A percentile compares a stretch with the other conserved stretches of the same genome.
These are phyloP conservation scores for Orbilia ellipsospora DNA, from an alignment of 2,329 filamentous ascomycete species.

Conservation along the genomic window DNA sequence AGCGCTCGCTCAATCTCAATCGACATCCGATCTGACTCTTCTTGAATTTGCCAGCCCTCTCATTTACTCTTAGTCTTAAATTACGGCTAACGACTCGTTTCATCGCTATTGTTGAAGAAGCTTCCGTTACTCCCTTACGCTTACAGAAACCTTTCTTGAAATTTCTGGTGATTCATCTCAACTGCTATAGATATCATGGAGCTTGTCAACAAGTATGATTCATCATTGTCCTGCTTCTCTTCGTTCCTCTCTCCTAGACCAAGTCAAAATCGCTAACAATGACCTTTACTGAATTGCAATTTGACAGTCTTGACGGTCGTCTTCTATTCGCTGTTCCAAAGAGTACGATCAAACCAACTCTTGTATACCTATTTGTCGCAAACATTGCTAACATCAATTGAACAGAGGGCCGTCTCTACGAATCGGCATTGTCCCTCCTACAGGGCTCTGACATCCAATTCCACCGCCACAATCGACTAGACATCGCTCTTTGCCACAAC, in stretches of 20 bases:
- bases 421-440: slow-evolving; percentile 87
- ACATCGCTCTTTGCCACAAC: slow-evolving; percentile 98
- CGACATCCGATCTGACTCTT: background rate
- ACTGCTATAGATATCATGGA: slow-evolving; percentile 32
- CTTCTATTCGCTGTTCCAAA: slow-evolving; percentile 98
- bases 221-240: background rate
- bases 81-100: background rate
- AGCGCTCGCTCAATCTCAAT: background rate
- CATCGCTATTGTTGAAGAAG: background rate
- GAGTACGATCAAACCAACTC: slow-evolving; percentile 71
- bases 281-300: slow-evolving; percentile 15
- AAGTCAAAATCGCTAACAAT: slow-evolving; percentile 19
- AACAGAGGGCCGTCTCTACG: slow-evolving; percentile 89
- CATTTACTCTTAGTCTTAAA: background rate
- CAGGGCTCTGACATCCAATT: slow-evolving; percentile 97
- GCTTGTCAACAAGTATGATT: slow-evolving; percentile 38
- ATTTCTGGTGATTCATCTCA: background rate
- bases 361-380: slow-evolving; percentile 46
- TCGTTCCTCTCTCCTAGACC: background rate
- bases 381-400: slow-evolving; percentile 56
- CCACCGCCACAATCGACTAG: slow-evolving; percentile 90
- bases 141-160: no score
- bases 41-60: background rate
- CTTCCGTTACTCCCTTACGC: no score
- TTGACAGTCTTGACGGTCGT: slow-evolving; percentile 76